These are phyloP conservation scores for Pseudogymnoascus pannorum DNA, from an alignment of 2,329 filamentous ascomycete species.

Conservation along the genomic window DNA sequence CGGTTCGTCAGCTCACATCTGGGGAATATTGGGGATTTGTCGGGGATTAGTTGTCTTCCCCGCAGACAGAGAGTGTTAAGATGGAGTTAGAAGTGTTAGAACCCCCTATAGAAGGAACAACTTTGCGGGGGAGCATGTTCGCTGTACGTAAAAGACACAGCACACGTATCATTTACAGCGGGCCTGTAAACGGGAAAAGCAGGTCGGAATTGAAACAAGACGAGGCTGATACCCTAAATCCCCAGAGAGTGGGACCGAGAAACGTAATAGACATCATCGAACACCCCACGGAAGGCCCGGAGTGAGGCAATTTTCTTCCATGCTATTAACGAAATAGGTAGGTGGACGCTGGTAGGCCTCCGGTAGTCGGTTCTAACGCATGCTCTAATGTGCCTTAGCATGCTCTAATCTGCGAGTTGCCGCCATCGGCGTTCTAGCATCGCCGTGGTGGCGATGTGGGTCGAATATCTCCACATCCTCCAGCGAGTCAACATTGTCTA, in stretches of 20 bases:
- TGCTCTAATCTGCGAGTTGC: neutral
- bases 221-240: neutral
- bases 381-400: neutral
- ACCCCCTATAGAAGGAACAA: neutral
- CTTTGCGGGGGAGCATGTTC: conserved; percentile 2
- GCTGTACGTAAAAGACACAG: neutral
- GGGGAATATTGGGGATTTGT: conserved; percentile 1
- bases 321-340: neutral
- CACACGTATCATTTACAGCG: neutral
- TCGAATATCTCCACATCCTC: conserved; percentile 1
- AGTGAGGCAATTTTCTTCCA: conserved; percentile 7
- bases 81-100: conserved; percentile 3
- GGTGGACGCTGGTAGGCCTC: neutral
- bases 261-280: conserved; percentile 3
- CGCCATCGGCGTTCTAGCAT: neutral
- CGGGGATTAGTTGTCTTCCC: conserved; percentile 1
- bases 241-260: neutral
- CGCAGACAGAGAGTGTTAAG: neutral
- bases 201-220: conserved; percentile 1
- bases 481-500: conserved; percentile 6
- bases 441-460: conserved; percentile 8
- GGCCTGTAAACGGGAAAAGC: neutral
- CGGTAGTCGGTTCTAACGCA: neutral
- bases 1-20: neutral
- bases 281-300: neutral